A percentile compares a stretch with the other conserved stretches of the same genome.
phyloP scores from a whole-genome alignment of 768 basidiomycete genomes.

The Lactarius deliciosus region DNA sequence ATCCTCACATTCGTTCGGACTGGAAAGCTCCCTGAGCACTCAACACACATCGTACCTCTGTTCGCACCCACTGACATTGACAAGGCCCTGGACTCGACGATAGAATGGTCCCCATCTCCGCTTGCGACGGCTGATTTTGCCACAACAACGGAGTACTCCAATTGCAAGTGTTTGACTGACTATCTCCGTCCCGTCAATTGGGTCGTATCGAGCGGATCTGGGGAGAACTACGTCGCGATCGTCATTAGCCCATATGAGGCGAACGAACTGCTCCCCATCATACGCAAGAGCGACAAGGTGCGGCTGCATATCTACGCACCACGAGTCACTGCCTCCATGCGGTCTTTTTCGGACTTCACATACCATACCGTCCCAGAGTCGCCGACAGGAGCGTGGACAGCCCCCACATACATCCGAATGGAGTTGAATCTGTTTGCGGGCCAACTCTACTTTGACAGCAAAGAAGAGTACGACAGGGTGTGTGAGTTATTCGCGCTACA shows the following conservation, averaged over 20 bases:
- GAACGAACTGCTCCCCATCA: slow-evolving; percentile 14
- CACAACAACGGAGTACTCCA: not conserved
- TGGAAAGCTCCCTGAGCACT: not conserved
- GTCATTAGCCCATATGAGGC: slow-evolving; percentile 16
- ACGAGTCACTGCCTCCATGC: slow-evolving; percentile 8
- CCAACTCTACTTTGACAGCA: slow-evolving; percentile 18
- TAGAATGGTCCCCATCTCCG: slow-evolving; percentile 12
- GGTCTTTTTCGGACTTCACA: slow-evolving; percentile 16
- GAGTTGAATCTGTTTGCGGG: slow-evolving; percentile 20
- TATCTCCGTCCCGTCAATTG: slow-evolving; percentile 20
- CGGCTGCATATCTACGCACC: slow-evolving; percentile 18
- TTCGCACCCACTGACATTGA: not conserved
- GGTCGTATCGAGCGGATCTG: slow-evolving; percentile 14
- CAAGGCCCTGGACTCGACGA: not conserved
- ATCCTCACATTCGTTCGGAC: slow-evolving; percentile 2
- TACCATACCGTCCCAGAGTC: slow-evolving; percentile 9
- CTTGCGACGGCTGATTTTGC: slow-evolving; percentile 11
- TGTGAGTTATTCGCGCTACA: slow-evolving; percentile 9
- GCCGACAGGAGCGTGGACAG: not conserved
- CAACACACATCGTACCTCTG: not conserved
- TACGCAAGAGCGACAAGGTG: slow-evolving; percentile 14
- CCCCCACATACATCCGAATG: not conserved
- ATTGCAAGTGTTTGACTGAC: not conserved
- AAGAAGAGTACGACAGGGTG: slow-evolving; percentile 5
- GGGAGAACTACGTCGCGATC: not conserved